phyloP scores from a whole-genome alignment of 768 basidiomycete genomes.

The Sporobolomyces phaffii region DNA sequence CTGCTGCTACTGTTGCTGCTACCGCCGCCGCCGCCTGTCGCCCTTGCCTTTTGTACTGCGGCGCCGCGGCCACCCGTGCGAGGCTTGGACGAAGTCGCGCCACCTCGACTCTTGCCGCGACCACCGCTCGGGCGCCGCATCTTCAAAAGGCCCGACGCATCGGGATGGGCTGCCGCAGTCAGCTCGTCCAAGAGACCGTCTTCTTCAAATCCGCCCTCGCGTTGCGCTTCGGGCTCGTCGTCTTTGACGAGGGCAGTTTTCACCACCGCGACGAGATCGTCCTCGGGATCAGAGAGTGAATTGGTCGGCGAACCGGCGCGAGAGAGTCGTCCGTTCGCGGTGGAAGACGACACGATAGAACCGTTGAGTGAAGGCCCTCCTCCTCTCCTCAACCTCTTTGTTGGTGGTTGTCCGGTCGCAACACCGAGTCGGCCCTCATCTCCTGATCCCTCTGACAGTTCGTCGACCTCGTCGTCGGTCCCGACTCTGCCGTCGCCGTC shows the following conservation, averaged over 20 bases:
- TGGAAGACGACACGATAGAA: constrained; percentile 10
- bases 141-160: not conserved
- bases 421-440: not conserved
- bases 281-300: constrained; percentile 13
- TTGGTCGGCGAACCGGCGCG: not conserved
- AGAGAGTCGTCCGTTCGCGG: constrained; percentile 6
- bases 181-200: too few relatives aligned
- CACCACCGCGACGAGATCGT: constrained; percentile 5
- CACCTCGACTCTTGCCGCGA: constrained; percentile 17
- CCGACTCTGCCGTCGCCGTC: not conserved
- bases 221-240: not conserved
- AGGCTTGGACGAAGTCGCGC: too few relatives aligned
- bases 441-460: not conserved
- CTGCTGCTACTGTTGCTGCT: too few relatives aligned
- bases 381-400: constrained; percentile 10
- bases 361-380: not conserved
- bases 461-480: not conserved
- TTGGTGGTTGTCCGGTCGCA: not conserved
- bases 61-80: too few relatives aligned
- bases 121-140: not conserved
- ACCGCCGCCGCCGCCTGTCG: too few relatives aligned
- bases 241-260: not conserved
- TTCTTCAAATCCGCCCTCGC: not conserved
- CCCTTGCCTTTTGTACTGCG: too few relatives aligned
- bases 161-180: too few relatives aligned